Percentiles rank a stretch among this genome's conserved stretches.
These are phyloP conservation scores for Lachancea sp. DNA, from an alignment of 805 yeast species.

Conservation along the genomic window DNA sequence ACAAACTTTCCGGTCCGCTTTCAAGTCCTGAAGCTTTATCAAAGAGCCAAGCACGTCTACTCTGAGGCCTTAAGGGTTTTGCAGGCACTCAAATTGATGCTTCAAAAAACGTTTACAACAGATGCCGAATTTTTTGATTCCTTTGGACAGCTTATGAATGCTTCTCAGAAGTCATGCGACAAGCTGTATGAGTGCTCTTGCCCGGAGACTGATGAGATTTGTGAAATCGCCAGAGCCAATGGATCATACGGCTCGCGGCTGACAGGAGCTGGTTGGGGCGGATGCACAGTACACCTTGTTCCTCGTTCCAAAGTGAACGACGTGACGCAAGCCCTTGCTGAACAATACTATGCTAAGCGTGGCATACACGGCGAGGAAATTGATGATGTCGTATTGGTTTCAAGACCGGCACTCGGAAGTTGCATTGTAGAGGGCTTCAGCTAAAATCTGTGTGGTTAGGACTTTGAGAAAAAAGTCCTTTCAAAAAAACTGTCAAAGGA, in stretches of 20 bases:
- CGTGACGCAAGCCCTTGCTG: slow-evolving; percentile 41
- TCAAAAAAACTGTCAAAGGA: no score
- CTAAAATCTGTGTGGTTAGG: no score
- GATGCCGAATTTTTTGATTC: slow-evolving; percentile 34
- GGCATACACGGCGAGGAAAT: slow-evolving; percentile 41
- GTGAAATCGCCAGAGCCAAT: slow-evolving; percentile 44
- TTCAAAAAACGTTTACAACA: slow-evolving; percentile 10
- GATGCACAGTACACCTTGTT: slow-evolving; percentile 62
- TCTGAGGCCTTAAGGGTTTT: slow-evolving; percentile 56
- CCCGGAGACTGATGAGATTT: slow-evolving; percentile 46
- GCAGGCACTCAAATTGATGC: slow-evolving; percentile 40
- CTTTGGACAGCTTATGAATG: slow-evolving; percentile 53
- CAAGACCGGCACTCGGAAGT: slow-evolving; percentile 53
- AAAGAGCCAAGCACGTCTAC: slow-evolving; percentile 57
- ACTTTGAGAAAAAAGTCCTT: no score
- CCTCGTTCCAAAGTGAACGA: slow-evolving; percentile 25
- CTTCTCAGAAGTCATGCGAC: slow-evolving; percentile 50
- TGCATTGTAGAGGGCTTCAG: slow-evolving; percentile 21
- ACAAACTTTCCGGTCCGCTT: slow-evolving; percentile 52
- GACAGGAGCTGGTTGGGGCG: slow-evolving; percentile 83
- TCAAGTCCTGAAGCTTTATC: slow-evolving; percentile 47
- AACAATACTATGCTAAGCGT: slow-evolving; percentile 41
- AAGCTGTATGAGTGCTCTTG: slow-evolving; percentile 48
- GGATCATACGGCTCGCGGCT: slow-evolving; percentile 64
- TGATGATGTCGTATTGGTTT: slow-evolving; percentile 46